phyloP scores from a whole-genome alignment of 1,284 basidiomycete genomes.

The Ganoderma resinaceum region DNA sequence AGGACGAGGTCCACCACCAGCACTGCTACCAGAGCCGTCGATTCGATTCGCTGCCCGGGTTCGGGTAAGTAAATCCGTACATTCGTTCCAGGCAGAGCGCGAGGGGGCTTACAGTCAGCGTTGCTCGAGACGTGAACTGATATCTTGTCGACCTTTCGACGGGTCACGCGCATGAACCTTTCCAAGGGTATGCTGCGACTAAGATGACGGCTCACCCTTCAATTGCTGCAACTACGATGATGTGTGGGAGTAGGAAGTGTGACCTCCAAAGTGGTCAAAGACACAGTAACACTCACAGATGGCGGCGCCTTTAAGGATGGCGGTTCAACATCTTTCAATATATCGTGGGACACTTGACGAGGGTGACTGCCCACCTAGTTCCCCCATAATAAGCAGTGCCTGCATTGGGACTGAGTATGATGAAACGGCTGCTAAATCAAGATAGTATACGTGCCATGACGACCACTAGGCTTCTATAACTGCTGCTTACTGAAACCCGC shows the following conservation, averaged over 20 bases:
- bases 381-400: not conserved
- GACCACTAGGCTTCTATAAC: not conserved
- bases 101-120: not conserved
- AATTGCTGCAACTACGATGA: not conserved
- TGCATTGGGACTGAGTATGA: not conserved
- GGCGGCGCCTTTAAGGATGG: not conserved
- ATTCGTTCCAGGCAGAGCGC: not conserved
- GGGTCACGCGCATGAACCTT: not conserved
- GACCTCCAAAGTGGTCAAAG: not conserved
- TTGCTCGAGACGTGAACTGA: not conserved
- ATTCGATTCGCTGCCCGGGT: not conserved
- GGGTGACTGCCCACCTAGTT: not conserved
- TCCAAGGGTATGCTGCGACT: not conserved
- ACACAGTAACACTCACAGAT: not conserved
- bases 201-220: not conserved
- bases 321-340: not conserved
- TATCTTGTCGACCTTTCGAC: not conserved
- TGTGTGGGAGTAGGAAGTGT: not conserved
- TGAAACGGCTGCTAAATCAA: no score
- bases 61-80: not conserved
- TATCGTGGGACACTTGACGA: not conserved
- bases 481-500: not conserved
- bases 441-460: not conserved
- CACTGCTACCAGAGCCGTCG: not conserved
- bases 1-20: slow-evolving; percentile 1